These are phyloP conservation scores for Acanthamoeba healyi DNA, from an alignment of 208 protist genomes.

Conservation along the genomic window DNA sequence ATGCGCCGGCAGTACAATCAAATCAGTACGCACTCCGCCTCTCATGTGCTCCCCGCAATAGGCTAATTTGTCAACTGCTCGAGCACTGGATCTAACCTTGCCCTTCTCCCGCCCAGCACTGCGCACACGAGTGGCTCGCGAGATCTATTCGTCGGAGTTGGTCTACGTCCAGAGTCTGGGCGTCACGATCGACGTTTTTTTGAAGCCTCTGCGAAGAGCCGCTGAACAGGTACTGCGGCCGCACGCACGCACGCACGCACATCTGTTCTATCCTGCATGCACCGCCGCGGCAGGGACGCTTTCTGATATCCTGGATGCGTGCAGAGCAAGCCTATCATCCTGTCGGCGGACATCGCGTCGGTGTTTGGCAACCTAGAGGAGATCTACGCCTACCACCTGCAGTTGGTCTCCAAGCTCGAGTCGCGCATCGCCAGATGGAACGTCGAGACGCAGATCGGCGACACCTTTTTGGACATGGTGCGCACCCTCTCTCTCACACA, in stretches of 20 bases:
- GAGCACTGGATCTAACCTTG: background rate
- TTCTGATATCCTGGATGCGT: no score
- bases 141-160: conserved; percentile 33
- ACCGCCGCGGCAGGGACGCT: no score
- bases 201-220: conserved; percentile 27
- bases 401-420: conserved; percentile 61
- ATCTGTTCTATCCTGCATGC: no score
- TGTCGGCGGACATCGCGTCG: conserved; percentile 14
- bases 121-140: background rate
- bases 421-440: background rate
- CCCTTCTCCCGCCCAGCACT: background rate
- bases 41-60: background rate
- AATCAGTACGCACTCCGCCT: background rate
- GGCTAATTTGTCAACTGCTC: no score
- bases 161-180: conserved; percentile 39
- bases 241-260: no score
- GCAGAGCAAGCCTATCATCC: conserved; percentile 41
- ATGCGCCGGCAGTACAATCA: background rate
- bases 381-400: conserved; percentile 56
- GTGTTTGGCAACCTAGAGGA: conserved; percentile 64
- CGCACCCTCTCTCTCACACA: background rate
- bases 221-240: no score
- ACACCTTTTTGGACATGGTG: conserved; percentile 70
- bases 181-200: conserved; percentile 36
- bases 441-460: background rate